These are phyloP conservation scores for Leccinum olivaceopallidum DNA, from an alignment of 768 basidiomycete species.

Conservation along the genomic window DNA sequence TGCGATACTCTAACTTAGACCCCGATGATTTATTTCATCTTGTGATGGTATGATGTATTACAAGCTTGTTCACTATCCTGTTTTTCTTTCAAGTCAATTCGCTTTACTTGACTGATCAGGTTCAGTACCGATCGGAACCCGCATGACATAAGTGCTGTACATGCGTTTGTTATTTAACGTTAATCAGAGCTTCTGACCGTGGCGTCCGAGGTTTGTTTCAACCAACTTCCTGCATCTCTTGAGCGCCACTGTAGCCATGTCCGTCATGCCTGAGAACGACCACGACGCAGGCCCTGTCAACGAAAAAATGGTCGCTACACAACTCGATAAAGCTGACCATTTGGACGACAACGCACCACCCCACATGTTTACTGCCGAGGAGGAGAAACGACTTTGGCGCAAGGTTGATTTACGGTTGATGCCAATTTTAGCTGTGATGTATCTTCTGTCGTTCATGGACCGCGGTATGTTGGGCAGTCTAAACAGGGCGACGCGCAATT, in stretches of 20 bases:
- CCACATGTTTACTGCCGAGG: conserved; percentile 25
- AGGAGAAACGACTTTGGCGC: conserved; percentile 55
- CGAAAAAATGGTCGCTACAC: not conserved
- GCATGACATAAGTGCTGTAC: not conserved
- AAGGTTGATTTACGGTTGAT: conserved; percentile 60
- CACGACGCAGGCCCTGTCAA: not conserved
- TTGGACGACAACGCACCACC: conserved; percentile 1
- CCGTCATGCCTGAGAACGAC: not conserved
- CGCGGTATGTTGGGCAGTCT: conserved; percentile 41
- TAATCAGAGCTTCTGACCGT: not conserved
- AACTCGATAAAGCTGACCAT: not conserved
- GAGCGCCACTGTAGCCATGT: not conserved
- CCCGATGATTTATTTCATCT: not conserved
- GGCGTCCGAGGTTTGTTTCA: not conserved
- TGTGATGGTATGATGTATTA: not conserved
- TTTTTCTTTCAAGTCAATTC: not conserved
- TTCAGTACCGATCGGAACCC: not conserved
- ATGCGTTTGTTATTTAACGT: not conserved
- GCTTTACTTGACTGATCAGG: not conserved
- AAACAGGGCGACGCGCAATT: not conserved
- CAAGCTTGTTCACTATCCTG: not conserved
- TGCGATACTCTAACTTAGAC: not conserved
- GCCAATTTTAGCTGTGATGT: conserved; percentile 60
- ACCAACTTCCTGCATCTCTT: not conserved
- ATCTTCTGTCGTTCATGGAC: conserved; percentile 65